Base-by-base conservation (phyloP, 2,329 filamentous ascomycete genomes). In the Fusarium sp. region DNA sequence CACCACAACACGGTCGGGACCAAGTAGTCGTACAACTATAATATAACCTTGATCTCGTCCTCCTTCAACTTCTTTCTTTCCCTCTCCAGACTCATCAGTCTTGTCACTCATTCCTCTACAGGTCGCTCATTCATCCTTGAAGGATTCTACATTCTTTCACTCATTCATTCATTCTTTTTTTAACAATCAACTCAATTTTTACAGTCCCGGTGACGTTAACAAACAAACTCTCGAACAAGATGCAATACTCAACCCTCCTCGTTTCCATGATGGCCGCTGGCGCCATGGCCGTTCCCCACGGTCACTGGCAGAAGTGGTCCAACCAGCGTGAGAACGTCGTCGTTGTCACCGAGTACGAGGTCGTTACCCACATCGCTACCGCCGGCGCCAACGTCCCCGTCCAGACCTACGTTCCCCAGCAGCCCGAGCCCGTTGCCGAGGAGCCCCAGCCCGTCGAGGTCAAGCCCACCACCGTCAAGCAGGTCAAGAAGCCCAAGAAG, bases 151-250 rank as follows among this genome's bases (percentile, higher is more conserved):
- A 49, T 58, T 71, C 68, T 48, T 66, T 63, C 66, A 63, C 38
- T 50, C 54, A 6, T 58, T 52, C 50, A 42, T 31, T 64, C 54
- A 34, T 49, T 60, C 39, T 22, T 58, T 56, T 50, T 34, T 28
- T 18, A 40, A 42, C 39, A 58, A 39, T n/a, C 44, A 49, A 34
- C 26, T 45, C 26, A n/a, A 39, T 44, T 51, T 53, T 57, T 58
- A 48, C 38, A 68, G 68, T 71, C 68, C 68, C 40, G 68, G 68
- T 62, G 68, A 71, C 68, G 48, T 50, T 63, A 58, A 60, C 52
- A 51, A 52, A 40, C 43, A 48, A 58, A 68, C 15, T 34, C 26
- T 53, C 45, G 42, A 31, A 31, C 69, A 72, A 71, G 44, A 72
- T 72, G 70, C 65, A 64, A 49, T 72, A 67, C 70, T 67, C 70